Conservation (phyloP, 768 basidiomycete genomes). For the Termitomyces sp. region DNA sequence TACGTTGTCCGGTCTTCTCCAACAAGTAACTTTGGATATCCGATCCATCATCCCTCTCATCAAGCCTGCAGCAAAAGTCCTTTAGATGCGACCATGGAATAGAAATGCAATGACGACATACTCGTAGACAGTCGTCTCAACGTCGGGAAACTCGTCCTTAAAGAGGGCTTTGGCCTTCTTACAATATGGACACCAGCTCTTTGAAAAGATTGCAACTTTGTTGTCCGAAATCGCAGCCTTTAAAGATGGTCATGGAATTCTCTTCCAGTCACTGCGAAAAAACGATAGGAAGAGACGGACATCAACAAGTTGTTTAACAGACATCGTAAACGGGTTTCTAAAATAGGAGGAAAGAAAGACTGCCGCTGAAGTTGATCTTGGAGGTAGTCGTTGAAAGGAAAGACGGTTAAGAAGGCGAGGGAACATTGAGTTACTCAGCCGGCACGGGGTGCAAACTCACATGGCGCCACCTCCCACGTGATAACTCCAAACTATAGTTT, state of each 20-base stretch:
- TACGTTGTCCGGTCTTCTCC: conserved; percentile 59
- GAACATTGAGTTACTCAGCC: conserved; percentile 14
- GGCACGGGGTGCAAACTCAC: neutral
- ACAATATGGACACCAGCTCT: conserved; percentile 52
- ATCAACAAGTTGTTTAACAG: conserved; percentile 37
- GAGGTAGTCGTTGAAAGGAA: conserved; percentile 8
- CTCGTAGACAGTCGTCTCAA: conserved; percentile 39
- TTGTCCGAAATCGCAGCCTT: conserved; percentile 42
- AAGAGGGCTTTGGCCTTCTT: conserved; percentile 43
- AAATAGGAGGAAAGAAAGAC: conserved; percentile 24
- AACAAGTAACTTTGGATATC: conserved; percentile 63
- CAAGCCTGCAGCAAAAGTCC: conserved; percentile 37
- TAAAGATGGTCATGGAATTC: neutral
- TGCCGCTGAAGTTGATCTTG: conserved; percentile 8
- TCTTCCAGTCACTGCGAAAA: neutral
- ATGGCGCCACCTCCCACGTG: conserved; percentile 13
- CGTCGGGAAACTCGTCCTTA: conserved; percentile 27
- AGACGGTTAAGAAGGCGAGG: conserved; percentile 14
- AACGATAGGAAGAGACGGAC: conserved; percentile 18
- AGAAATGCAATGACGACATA: conserved; percentile 19
- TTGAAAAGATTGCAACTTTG: conserved; percentile 57
- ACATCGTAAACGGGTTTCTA: conserved; percentile 25
- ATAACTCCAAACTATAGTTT: neutral
- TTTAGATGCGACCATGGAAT: neutral
- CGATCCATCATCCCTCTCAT: conserved; percentile 48